Evolutionary conservation across 1,139 yeast species (phyloP).

Genomic region (Pneumocystis oryctolagi): DNA sequence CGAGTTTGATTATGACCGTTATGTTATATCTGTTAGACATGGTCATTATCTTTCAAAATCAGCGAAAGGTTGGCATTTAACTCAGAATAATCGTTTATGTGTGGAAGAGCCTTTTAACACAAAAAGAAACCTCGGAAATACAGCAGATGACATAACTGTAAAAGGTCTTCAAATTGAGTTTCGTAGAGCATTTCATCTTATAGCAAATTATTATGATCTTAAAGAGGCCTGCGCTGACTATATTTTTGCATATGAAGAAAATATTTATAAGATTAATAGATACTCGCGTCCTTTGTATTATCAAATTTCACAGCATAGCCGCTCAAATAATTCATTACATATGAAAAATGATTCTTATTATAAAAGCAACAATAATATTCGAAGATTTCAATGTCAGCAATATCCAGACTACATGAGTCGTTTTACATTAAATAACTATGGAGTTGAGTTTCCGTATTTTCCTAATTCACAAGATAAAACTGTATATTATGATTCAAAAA

Average conservation of each 20-base stretch:
- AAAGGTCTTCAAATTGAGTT: slow-evolving; percentile 18
- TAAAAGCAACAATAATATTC: not conserved
- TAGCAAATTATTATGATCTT: slow-evolving; percentile 5
- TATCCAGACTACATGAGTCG: not conserved
- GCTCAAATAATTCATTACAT: not conserved
- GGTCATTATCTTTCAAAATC: slow-evolving; percentile 16
- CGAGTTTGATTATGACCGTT: slow-evolving; percentile 16
- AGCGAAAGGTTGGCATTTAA: slow-evolving; percentile 17
- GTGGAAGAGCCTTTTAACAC: slow-evolving; percentile 19
- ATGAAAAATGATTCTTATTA: not conserved
- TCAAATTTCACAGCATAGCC: slow-evolving; percentile 2
- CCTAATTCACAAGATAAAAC: not conserved
- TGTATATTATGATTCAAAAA: not conserved
- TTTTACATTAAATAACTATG: not conserved
- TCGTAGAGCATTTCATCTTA: slow-evolving; percentile 16
- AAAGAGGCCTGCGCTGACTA: not conserved
- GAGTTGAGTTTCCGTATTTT: not conserved
- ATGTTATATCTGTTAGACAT: slow-evolving; percentile 17
- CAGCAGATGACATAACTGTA: slow-evolving; percentile 19
- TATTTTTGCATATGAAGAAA: not conserved
- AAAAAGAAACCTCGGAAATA: slow-evolving; percentile 18
- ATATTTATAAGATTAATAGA: not conserved
- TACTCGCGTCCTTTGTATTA: not conserved
- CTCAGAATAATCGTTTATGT: slow-evolving; percentile 18
- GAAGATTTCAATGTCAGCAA: not conserved